Percentiles rank a stretch among this genome's conserved stretches.
Evolutionary conservation across 2,329 filamentous ascomycete species (phyloP).

Genomic region (Apiospora saccharicola): DNA sequence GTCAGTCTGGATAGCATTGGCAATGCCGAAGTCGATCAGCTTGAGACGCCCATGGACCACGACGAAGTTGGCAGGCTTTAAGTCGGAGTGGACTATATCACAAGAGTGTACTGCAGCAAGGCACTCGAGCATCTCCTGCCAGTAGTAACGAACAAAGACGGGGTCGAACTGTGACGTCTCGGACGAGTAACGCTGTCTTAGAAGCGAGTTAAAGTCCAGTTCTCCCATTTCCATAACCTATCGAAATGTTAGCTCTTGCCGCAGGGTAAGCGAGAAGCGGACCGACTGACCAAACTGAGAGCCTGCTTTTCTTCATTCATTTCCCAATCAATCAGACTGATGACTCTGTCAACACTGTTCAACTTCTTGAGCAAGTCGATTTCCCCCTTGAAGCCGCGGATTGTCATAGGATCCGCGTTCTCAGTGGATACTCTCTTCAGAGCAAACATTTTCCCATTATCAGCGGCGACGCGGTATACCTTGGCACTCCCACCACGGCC

Average conservation of each 20-base stretch:
- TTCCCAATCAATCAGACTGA: constrained; percentile 90
- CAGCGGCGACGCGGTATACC: constrained; percentile 95
- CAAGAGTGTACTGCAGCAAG: constrained; percentile 86
- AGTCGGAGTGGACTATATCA: constrained; percentile 94
- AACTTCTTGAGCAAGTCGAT: constrained; percentile 89
- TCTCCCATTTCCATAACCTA: constrained; percentile 98
- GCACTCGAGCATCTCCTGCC: constrained; percentile 99
- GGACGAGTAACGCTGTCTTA: constrained; percentile 75
- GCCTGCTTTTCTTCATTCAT: constrained; percentile 91
- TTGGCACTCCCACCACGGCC: constrained; percentile 92
- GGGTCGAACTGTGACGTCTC: constrained; percentile 82
- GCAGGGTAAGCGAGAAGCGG: neutral
- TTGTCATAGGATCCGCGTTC: constrained; percentile 82
- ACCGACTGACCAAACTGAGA: constrained; percentile 76
- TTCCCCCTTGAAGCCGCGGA: constrained; percentile 91
- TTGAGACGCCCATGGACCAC: constrained; percentile 90
- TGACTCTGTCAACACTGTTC: constrained; percentile 85
- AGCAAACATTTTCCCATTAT: constrained; percentile 95
- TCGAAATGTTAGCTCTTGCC: constrained; percentile 30
- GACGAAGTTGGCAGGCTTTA: constrained; percentile 97
- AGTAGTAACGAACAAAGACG: constrained; percentile 95
- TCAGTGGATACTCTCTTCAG: constrained; percentile 92
- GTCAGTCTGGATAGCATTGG: constrained; percentile 94
- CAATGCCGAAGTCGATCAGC: constrained; percentile 98
- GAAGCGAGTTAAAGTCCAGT: constrained; percentile 86